Percentiles rank a stretch among this genome's conserved stretches.
phyloP scores from a whole-genome alignment of 176 grass and related monocot species.

The Calamus simplicifolius region DNA sequence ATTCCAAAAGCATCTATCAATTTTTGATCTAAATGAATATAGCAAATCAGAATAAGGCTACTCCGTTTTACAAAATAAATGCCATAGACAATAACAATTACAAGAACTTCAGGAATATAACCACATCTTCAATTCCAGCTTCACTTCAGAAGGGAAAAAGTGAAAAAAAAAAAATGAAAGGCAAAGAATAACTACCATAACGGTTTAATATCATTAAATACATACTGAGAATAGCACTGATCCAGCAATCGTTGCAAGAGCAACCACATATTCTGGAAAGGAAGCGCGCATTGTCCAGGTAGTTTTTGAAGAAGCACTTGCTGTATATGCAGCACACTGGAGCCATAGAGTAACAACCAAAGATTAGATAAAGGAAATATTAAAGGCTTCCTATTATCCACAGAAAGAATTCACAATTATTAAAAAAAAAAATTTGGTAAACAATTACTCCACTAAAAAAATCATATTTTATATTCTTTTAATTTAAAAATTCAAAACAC shows the following conservation, averaged over 20 bases:
- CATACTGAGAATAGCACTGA: slow-evolving; percentile 91
- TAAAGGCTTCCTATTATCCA: slow-evolving; percentile 2
- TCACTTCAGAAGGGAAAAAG: slow-evolving; percentile 11
- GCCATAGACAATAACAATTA: too few relatives aligned
- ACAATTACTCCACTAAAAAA: too few relatives aligned
- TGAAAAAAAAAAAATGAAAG: neutral
- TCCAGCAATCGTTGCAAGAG: slow-evolving; percentile 93
- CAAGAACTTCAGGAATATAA: too few relatives aligned
- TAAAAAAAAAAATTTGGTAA: too few relatives aligned
- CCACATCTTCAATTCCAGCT: too few relatives aligned
- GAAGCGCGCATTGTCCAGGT: slow-evolving; percentile 92
- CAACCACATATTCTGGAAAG: slow-evolving; percentile 98
- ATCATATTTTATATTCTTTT: too few relatives aligned
- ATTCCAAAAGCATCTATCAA: too few relatives aligned
- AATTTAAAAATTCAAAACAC: too few relatives aligned
- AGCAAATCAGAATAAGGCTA: too few relatives aligned
- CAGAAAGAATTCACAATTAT: neutral
- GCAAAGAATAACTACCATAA: neutral
- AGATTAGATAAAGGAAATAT: too few relatives aligned
- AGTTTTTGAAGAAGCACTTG: slow-evolving; percentile 55
- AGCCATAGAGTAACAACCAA: neutral
- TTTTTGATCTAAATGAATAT: too few relatives aligned
- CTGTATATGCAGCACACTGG: slow-evolving; percentile 77
- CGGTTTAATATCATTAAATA: neutral
- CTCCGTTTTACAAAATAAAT: too few relatives aligned